phyloP scores from a whole-genome alignment of 345 rosid genomes.

The Erysimum cheiranthoides region DNA sequence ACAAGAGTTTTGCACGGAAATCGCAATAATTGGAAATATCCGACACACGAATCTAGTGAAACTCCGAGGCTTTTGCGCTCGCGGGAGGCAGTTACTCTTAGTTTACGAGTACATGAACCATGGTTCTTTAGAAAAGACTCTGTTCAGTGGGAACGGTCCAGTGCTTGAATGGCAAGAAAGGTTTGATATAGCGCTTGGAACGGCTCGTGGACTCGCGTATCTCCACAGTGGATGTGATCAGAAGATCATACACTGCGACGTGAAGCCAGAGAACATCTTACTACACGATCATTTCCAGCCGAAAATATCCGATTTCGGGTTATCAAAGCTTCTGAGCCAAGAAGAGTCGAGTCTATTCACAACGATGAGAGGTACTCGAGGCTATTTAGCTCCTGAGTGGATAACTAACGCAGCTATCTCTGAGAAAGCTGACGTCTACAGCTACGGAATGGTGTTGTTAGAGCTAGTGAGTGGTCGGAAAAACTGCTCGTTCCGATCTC shows the following conservation, averaged over 20 bases:
- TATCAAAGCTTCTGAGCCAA: slow-evolving; percentile 67
- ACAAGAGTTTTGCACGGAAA: slow-evolving; percentile 76
- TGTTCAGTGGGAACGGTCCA: slow-evolving; percentile 51
- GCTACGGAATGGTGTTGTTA: slow-evolving; percentile 85
- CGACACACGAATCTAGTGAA: slow-evolving; percentile 82
- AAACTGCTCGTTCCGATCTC: slow-evolving; percentile 57
- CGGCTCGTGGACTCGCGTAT: slow-evolving; percentile 81
- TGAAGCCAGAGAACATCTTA: slow-evolving; percentile 80
- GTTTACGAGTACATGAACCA: slow-evolving; percentile 80
- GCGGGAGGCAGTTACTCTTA: slow-evolving; percentile 63
- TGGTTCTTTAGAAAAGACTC: slow-evolving; percentile 68
- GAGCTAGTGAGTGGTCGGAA: slow-evolving; percentile 80
- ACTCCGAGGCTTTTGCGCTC: slow-evolving; percentile 77
- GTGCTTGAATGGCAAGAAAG: slow-evolving; percentile 82
- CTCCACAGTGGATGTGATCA: slow-evolving; percentile 76
- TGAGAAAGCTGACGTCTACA: slow-evolving; percentile 83
- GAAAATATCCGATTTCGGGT: slow-evolving; percentile 77
- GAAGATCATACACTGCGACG: slow-evolving; percentile 75
- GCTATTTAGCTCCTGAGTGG: slow-evolving; percentile 89
- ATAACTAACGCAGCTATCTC: slow-evolving; percentile 76
- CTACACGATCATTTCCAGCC: slow-evolving; percentile 68
- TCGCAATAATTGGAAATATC: slow-evolving; percentile 72
- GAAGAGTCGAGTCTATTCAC: slow-evolving; percentile 77
- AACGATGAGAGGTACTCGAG: slow-evolving; percentile 87
- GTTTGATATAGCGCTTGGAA: slow-evolving; percentile 69